Evolutionary conservation across 306 rosid genomes (phyloP).

Genomic region (Senna siamea): DNA sequence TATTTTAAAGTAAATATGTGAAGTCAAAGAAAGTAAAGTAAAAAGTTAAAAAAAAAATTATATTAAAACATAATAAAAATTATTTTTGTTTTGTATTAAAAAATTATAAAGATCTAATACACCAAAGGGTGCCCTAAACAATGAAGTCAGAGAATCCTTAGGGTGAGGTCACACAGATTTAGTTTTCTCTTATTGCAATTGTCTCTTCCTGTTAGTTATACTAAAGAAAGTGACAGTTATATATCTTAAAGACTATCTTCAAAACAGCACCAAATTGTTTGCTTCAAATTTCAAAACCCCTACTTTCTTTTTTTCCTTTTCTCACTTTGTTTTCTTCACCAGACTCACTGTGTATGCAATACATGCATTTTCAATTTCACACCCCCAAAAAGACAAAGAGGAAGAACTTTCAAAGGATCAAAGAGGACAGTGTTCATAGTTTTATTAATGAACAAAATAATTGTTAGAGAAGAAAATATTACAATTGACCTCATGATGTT

Average conservation of each 20-base stretch:
- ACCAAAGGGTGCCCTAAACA: background rate
- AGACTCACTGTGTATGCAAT: background rate
- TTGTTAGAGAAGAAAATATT: slow-evolving; percentile 12
- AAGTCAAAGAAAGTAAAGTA: too few relatives aligned
- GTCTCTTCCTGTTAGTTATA: slow-evolving; percentile 38
- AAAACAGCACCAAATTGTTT: background rate
- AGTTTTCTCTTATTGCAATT: slow-evolving; percentile 13
- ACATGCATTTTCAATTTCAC: background rate
- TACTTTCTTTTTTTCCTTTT: background rate
- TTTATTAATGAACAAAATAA: background rate
- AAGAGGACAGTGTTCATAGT: background rate
- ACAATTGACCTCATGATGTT: slow-evolving; percentile 3
- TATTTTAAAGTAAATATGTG: too few relatives aligned
- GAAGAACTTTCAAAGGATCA: slow-evolving; percentile 11
- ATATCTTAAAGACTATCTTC: background rate
- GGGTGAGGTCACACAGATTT: slow-evolving; percentile 54
- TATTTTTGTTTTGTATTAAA: too few relatives aligned
- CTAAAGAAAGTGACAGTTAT: slow-evolving; percentile 36
- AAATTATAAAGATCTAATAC: too few relatives aligned
- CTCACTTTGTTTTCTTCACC: background rate
- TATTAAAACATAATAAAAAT: too few relatives aligned
- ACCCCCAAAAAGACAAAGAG: slow-evolving; percentile 3
- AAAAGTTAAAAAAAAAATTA: too few relatives aligned
- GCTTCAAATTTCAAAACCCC: background rate
- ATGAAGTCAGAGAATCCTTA: slow-evolving; percentile 51